Percentiles rank a stretch among this genome's conserved stretches.
Conservation (phyloP, 805 yeast species). For the Pichia heedii region DNA sequence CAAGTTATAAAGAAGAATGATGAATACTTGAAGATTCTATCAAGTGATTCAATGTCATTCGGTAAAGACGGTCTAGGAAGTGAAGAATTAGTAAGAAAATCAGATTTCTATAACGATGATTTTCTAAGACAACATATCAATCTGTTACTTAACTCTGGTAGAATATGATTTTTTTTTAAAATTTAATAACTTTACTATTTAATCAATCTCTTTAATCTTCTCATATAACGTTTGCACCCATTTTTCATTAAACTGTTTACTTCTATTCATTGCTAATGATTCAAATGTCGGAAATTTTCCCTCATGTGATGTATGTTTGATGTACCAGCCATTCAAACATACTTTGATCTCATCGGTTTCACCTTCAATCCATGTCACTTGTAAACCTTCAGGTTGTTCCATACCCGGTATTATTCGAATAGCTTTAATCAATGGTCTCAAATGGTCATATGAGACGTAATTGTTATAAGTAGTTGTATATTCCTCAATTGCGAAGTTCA, state of each 20-base stretch:
- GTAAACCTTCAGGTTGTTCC: neutral
- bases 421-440: slow-evolving; percentile 3
- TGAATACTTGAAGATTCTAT: slow-evolving; percentile 73
- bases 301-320: neutral
- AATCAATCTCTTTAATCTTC: slow-evolving; percentile 6
- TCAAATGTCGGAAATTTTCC: slow-evolving; percentile 24
- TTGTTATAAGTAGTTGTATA: neutral
- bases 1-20: slow-evolving; percentile 74
- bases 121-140: slow-evolving; percentile 72
- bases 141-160: slow-evolving; percentile 53
- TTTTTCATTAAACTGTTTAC: slow-evolving; percentile 9
- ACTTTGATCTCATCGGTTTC: slow-evolving; percentile 11
- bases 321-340: slow-evolving; percentile 22
- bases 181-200: neutral
- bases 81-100: slow-evolving; percentile 80
- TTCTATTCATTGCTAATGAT: slow-evolving; percentile 15
- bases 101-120: slow-evolving; percentile 75
- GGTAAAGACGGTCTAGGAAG: slow-evolving; percentile 35
- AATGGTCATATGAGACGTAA: slow-evolving; percentile 5
- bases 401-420: neutral
- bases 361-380: slow-evolving; percentile 4
- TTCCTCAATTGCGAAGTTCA: neutral
- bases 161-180: slow-evolving; percentile 24
- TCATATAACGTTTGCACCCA: slow-evolving; percentile 14
- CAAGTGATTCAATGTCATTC: slow-evolving; percentile 53